phyloP scores from a whole-genome alignment of 2,329 filamentous ascomycete genomes.

The Cladobotryum protrusum region DNA sequence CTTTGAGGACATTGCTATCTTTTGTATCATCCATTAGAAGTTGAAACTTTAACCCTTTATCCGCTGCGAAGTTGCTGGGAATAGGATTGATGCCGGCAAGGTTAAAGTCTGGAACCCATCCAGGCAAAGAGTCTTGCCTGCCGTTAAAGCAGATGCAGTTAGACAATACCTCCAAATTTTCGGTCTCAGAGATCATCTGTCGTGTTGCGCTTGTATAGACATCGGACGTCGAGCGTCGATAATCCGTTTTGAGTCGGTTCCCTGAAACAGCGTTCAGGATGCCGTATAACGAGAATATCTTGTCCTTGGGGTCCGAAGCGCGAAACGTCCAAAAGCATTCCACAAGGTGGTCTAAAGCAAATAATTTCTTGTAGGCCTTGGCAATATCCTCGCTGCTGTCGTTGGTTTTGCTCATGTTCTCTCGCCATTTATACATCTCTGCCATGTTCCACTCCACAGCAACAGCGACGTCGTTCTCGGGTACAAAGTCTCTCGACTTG shows the following conservation, averaged over 20 bases:
- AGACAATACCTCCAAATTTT: constrained; percentile 14
- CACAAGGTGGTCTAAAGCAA: constrained; percentile 15
- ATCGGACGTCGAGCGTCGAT: constrained; percentile 15
- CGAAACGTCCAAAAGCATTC: constrained; percentile 20
- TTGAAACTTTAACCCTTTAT: constrained; percentile 14
- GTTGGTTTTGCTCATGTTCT: constrained; percentile 6
- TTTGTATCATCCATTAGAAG: neutral
- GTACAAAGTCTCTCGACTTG: constrained; percentile 14
- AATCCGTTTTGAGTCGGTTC: constrained; percentile 14
- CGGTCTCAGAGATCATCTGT: constrained; percentile 15
- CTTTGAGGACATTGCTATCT: constrained; percentile 4
- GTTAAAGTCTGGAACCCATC: constrained; percentile 21
- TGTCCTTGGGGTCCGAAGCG: constrained; percentile 20
- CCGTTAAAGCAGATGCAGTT: constrained; percentile 11
- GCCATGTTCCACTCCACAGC: constrained; percentile 21
- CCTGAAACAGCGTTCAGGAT: constrained; percentile 18
- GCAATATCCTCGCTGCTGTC: constrained; percentile 1
- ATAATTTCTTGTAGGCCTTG: constrained; percentile 6
- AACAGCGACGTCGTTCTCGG: constrained; percentile 14
- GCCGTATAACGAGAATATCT: constrained; percentile 20
- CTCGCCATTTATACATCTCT: constrained; percentile 19
- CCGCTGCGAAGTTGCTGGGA: constrained; percentile 16
- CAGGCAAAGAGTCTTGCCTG: constrained; percentile 12
- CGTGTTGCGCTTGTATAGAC: constrained; percentile 18
- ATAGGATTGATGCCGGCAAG: constrained; percentile 17